phyloP scores from a whole-genome alignment of 179 eudicot species.

The Nepenthes alata region DNA sequence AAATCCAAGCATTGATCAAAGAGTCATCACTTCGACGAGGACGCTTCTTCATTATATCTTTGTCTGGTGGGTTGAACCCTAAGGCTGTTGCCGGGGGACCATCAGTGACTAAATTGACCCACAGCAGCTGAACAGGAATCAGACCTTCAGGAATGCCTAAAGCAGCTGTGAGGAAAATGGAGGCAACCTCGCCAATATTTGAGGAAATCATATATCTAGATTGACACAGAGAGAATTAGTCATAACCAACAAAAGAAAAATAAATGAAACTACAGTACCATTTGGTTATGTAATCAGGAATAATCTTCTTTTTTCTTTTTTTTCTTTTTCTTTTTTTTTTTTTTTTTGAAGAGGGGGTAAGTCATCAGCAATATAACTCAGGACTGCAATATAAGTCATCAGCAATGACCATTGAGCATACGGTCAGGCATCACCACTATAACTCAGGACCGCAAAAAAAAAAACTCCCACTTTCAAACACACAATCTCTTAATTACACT shows the following conservation, averaged over 20 bases:
- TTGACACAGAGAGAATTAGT: not conserved
- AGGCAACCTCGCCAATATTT: constrained; percentile 91
- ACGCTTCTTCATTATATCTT: constrained; percentile 83
- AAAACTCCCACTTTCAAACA: too few species aligned
- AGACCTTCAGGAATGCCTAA: constrained; percentile 94
- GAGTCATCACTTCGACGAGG: constrained; percentile 88
- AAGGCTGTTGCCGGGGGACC: constrained; percentile 98
- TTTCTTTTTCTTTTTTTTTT: too few species aligned
- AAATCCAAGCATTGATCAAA: constrained; percentile 79
- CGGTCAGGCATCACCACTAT: too few species aligned
- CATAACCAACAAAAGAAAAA: not conserved
- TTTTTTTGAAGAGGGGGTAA: too few species aligned
- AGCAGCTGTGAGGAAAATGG: constrained; percentile 82
- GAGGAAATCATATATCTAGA: constrained; percentile 94
- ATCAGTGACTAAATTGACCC: constrained; percentile 98
- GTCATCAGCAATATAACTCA: too few species aligned
- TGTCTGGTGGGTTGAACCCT: constrained; percentile 96
- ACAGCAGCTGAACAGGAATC: constrained; percentile 93
- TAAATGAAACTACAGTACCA: too few species aligned
- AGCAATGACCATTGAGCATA: too few species aligned
- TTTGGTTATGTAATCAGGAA: too few species aligned
- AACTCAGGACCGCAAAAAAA: too few species aligned
- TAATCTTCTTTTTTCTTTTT: too few species aligned
- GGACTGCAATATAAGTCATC: too few species aligned
- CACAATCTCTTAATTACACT: too few species aligned